Evolutionary conservation across 2,329 filamentous ascomycete species (phyloP).

Genomic region (Chaetomiaceae sp.): DNA sequence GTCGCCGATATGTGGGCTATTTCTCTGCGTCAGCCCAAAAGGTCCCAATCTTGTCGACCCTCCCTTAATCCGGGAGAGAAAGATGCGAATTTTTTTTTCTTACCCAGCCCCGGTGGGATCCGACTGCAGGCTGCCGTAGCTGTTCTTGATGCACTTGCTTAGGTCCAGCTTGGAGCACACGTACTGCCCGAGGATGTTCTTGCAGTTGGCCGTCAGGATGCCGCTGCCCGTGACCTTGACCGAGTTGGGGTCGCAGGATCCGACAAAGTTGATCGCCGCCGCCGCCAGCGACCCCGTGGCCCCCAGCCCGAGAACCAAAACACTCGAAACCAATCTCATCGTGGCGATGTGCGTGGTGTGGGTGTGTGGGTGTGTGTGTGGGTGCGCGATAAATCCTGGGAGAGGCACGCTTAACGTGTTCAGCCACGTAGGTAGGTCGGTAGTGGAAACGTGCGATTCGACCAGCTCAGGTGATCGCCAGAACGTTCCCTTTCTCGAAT

Average conservation of each 20-base stretch:
- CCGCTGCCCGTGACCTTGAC: conserved; percentile 18
- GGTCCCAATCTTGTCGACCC: too few relatives aligned
- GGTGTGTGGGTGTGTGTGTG: too few relatives aligned
- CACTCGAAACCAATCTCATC: conserved; percentile 1
- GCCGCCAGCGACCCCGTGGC: conserved; percentile 1
- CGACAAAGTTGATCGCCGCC: conserved; percentile 15
- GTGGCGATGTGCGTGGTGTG: too few relatives aligned
- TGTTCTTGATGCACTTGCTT: conserved; percentile 22
- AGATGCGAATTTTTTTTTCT: not conserved
- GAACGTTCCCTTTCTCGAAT: too few relatives aligned
- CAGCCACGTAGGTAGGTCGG: too few relatives aligned
- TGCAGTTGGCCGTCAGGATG: conserved; percentile 21
- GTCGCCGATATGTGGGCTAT: conserved; percentile 19
- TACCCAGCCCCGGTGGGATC: conserved; percentile 20
- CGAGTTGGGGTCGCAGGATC: conserved; percentile 17
- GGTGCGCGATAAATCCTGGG: too few relatives aligned
- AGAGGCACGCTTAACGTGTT: too few relatives aligned
- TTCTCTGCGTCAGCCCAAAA: not conserved
- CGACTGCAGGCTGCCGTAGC: conserved; percentile 15
- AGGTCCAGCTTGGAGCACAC: conserved; percentile 22
- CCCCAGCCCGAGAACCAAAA: conserved; percentile 2
- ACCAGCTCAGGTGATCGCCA: too few relatives aligned
- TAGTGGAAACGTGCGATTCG: too few relatives aligned
- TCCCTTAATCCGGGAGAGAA: too few relatives aligned
- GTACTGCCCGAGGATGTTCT: conserved; percentile 16